Conservation (phyloP, 257 asterid species). For the Plantago major region DNA sequence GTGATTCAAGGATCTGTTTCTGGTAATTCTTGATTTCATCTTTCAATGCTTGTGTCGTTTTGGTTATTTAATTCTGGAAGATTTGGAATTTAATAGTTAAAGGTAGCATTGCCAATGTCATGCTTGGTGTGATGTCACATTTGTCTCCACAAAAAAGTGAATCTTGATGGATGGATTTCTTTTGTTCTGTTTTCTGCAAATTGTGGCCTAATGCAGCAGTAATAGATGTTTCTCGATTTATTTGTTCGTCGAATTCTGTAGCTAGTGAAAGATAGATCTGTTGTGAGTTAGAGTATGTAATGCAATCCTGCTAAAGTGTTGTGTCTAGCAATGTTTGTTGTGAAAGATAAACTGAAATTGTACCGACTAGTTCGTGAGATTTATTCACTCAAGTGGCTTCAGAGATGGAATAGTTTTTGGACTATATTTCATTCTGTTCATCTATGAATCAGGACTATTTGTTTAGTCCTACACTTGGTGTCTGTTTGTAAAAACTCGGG, state of each 20-base stretch:
- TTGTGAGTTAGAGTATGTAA: constrained; percentile 2
- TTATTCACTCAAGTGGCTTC: no score
- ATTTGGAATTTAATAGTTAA: constrained; percentile 3
- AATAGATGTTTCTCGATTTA: background rate
- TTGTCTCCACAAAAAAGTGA: background rate
- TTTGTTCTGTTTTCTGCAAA: background rate
- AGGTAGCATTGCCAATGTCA: constrained; percentile 18
- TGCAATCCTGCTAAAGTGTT: constrained; percentile 2
- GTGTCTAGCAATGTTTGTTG: background rate
- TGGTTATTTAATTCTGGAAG: constrained; percentile 4
- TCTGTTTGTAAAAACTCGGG: background rate
- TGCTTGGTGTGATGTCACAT: constrained; percentile 11
- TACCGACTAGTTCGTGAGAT: no score
- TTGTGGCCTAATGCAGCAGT: constrained; percentile 27
- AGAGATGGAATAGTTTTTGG: no score
- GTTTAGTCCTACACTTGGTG: background rate
- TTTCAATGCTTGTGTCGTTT: background rate
- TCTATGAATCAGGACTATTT: background rate
- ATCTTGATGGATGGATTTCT: constrained; percentile 12
- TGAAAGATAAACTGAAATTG: background rate
- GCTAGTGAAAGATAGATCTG: background rate
- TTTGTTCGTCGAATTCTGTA: background rate
- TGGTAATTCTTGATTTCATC: constrained; percentile 37
- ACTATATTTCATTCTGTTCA: no score
- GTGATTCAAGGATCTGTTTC: constrained; percentile 54